A percentile compares a stretch with the other conserved stretches of the same genome.
Conservation (phyloP, 2,329 filamentous ascomycete genomes). For the Fusarium sororula region DNA sequence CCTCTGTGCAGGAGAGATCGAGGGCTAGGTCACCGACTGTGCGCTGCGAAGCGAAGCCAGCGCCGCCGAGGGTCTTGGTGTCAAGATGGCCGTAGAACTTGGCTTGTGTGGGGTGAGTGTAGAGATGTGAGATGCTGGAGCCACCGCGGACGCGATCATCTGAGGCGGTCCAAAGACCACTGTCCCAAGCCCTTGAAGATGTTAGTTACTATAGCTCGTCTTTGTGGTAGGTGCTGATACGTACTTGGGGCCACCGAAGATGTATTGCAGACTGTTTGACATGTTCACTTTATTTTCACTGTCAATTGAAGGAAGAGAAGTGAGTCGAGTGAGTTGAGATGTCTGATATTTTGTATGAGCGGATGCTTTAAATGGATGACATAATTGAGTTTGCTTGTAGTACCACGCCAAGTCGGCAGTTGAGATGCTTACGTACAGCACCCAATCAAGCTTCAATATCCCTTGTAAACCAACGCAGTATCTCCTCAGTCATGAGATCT, state of each 20-base stretch:
- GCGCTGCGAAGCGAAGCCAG: slow-evolving; percentile 83
- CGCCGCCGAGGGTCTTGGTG: slow-evolving; percentile 78
- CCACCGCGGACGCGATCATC: slow-evolving; percentile 84
- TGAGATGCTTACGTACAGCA: slow-evolving; percentile 22
- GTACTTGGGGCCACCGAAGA: slow-evolving; percentile 54
- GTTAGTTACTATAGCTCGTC: slow-evolving; percentile 1
- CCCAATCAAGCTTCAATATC: not conserved
- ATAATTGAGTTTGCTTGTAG: slow-evolving; percentile 12
- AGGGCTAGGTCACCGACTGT: slow-evolving; percentile 68
- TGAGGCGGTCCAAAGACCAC: slow-evolving; percentile 70
- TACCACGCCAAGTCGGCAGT: slow-evolving; percentile 13
- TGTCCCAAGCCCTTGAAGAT: slow-evolving; percentile 60
- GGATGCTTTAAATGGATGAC: slow-evolving; percentile 15
- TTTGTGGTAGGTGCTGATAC: not conserved
- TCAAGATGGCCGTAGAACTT: slow-evolving; percentile 76
- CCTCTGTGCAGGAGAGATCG: slow-evolving; percentile 71
- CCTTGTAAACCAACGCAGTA: not conserved
- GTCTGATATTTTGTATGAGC: not conserved
- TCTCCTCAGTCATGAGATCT: not conserved
- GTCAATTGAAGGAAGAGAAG: not conserved
- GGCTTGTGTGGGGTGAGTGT: slow-evolving; percentile 52
- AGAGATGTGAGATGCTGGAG: slow-evolving; percentile 65
- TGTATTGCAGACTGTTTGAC: slow-evolving; percentile 42
- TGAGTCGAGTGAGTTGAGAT: not conserved
- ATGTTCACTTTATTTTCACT: slow-evolving; percentile 14